Conservation (phyloP, 441 rosid species). For the Pelargonium citronellum region DNA sequence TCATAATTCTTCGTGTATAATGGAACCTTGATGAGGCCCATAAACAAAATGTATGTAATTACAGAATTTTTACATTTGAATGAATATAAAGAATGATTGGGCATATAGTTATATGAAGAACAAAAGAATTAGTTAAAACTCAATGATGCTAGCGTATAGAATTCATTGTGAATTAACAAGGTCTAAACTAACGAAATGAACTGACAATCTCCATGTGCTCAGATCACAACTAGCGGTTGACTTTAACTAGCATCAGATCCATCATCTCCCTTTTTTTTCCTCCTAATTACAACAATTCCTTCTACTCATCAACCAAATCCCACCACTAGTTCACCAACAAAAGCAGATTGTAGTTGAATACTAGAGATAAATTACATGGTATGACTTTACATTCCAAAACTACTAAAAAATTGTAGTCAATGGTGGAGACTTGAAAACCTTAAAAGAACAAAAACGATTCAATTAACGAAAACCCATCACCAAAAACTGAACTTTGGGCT, state of each 20-base stretch:
- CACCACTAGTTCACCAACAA: constrained; percentile 30
- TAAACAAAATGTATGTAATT: constrained; percentile 18
- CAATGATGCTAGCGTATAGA: constrained; percentile 30
- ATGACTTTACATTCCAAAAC: constrained; percentile 21
- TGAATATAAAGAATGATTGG: constrained; percentile 33
- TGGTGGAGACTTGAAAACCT: constrained; percentile 17
- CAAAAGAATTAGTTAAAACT: constrained; percentile 30
- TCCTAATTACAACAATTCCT: constrained; percentile 24
- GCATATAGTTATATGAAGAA: constrained; percentile 22
- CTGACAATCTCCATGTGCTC: constrained; percentile 33
- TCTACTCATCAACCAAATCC: constrained; percentile 30
- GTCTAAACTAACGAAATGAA: constrained; percentile 32
- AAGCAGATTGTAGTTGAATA: constrained; percentile 16
- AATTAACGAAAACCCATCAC: constrained; percentile 48
- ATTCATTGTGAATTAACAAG: constrained; percentile 26
- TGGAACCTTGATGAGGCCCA: constrained; percentile 22
- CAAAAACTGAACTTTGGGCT: constrained; percentile 22
- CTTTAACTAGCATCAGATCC: constrained; percentile 31
- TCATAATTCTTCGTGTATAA: constrained; percentile 23
- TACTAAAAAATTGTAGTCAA: constrained; percentile 17
- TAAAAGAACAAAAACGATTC: constrained; percentile 14
- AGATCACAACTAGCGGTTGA: constrained; percentile 34
- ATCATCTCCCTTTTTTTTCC: constrained; percentile 26
- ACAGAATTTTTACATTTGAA: constrained; percentile 31
- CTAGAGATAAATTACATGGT: constrained; percentile 37